Conservation (phyloP, 2,329 filamentous ascomycete genomes). For the Sporothrix inflata region DNA sequence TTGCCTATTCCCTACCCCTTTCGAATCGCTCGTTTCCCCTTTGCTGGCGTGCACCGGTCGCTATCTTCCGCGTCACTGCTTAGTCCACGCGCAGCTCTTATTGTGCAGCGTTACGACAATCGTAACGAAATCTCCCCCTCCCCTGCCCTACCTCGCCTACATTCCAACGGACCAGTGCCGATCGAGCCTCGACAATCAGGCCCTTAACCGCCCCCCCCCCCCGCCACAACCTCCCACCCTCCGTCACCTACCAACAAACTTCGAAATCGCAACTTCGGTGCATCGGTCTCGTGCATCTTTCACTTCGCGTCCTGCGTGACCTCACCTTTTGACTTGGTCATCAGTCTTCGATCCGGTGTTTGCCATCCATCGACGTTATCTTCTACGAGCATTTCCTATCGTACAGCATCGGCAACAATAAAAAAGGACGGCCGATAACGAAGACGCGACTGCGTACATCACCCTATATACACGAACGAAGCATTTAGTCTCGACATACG, state of each 20-base stretch:
- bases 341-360: not conserved
- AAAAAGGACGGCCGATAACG: slow-evolving; percentile 2
- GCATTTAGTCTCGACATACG: not conserved
- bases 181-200: slow-evolving; percentile 1
- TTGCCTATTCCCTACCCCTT: not conserved
- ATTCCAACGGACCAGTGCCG: not conserved
- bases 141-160: not conserved
- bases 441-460: not conserved
- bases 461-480: not conserved
- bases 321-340: not conserved
- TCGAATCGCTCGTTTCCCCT: not conserved
- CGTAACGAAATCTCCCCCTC: not conserved
- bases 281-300: slow-evolving; percentile 30
- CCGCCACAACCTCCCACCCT: slow-evolving; percentile 10
- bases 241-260: not conserved
- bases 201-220: not conserved
- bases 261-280: not conserved
- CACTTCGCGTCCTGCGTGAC: not conserved
- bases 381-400: not conserved
- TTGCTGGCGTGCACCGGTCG: not conserved
- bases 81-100: not conserved
- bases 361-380: not conserved
- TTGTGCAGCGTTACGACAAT: not conserved
- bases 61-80: slow-evolving; percentile 9
- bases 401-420: not conserved